Evolutionary conservation across 495 filamentous ascomycete genomes (phyloP), one percentile per base, ranked within the genome.

Genomic region (Jackrogersella multiformis): DNA sequence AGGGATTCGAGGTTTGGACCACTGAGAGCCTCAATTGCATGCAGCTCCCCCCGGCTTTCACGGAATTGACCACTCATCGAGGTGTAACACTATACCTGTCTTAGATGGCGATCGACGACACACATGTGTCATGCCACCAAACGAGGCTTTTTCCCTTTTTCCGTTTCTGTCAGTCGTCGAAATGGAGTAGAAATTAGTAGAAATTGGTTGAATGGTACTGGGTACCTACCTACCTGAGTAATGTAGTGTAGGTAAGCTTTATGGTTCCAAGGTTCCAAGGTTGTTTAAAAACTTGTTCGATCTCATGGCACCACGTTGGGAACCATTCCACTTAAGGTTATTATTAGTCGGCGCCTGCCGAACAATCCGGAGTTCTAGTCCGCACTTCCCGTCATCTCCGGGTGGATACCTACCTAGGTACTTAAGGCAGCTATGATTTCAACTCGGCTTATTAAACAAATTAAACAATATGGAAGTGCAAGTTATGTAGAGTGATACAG

Each of bases 11-110:
- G 23, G 39, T 39, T 62, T 62, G 67, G 61, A 58, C 61, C 67
- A 70, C 34, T 69, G 67, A 70, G 61, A 70, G 67, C 67, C 67
- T 70, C 67, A 70, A 66, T 61, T 39, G 48, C 56, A 36, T 45
- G 48, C 39, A 69, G 45, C 53, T 55, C 26, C 56, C n/a, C 66
- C 61, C 66, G 66, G 66, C 66, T 56, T 65, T 56, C 8, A 61
- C 61, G 67, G 67, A 64, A 61, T 34, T 13, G 23, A 55, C 56
- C 26, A 61, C 49, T 44, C 48, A 57, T 55, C 32, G 21, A 61
- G 38, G 46, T 65, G 61, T 42, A 39, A 66, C 61, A 57, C 67
- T 70, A 70, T n/a, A 18, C 56, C 45, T 49, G 67, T 65, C 61
- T 70, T 45, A 61, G 61, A 70, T 57, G 52, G 28, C 57, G 67